These are phyloP conservation scores for Exsudoporus frostii DNA, from an alignment of 768 basidiomycete genomes.

Conservation along the genomic window DNA sequence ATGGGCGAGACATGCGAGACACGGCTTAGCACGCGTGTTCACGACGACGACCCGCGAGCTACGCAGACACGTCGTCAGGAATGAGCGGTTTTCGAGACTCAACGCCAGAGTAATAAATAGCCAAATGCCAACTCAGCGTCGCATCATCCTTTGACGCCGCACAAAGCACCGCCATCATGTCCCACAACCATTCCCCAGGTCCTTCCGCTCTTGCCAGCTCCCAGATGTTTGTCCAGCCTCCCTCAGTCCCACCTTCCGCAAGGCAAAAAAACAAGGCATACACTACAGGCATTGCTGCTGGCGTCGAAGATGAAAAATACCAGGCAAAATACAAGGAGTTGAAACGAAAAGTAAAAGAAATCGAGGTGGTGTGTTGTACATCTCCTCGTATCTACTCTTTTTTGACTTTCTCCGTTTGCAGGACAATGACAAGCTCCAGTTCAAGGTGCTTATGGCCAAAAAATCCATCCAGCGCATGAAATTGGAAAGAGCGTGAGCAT, in stretches of 20 bases:
- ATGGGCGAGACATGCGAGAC: neutral
- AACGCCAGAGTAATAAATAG: slow-evolving; percentile 33
- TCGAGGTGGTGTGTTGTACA: slow-evolving; percentile 61
- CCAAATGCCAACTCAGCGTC: slow-evolving; percentile 25
- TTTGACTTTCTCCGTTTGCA: slow-evolving; percentile 28
- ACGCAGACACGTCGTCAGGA: slow-evolving; percentile 9
- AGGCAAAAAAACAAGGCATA: slow-evolving; percentile 49
- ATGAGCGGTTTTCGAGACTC: slow-evolving; percentile 17
- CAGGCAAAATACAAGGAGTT: slow-evolving; percentile 86
- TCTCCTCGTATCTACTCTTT: slow-evolving; percentile 1
- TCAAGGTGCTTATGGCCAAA: slow-evolving; percentile 76
- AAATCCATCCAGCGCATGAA: slow-evolving; percentile 84
- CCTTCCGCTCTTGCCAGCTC: slow-evolving; percentile 41
- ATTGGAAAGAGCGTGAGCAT: slow-evolving; percentile 80
- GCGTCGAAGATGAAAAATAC: slow-evolving; percentile 84
- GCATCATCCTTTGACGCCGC: slow-evolving; percentile 34
- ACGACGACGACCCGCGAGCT: slow-evolving; percentile 4
- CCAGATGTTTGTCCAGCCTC: slow-evolving; percentile 34
- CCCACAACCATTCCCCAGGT: slow-evolving; percentile 57
- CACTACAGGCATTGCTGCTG: slow-evolving; percentile 65
- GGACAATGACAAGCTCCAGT: slow-evolving; percentile 88
- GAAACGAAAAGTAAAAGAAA: slow-evolving; percentile 84
- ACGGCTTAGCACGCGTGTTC: neutral
- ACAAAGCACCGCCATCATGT: slow-evolving; percentile 55
- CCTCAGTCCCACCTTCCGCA: slow-evolving; percentile 30